Conservation (phyloP, 306 rosid genomes). For the Fragaria ananassa region DNA sequence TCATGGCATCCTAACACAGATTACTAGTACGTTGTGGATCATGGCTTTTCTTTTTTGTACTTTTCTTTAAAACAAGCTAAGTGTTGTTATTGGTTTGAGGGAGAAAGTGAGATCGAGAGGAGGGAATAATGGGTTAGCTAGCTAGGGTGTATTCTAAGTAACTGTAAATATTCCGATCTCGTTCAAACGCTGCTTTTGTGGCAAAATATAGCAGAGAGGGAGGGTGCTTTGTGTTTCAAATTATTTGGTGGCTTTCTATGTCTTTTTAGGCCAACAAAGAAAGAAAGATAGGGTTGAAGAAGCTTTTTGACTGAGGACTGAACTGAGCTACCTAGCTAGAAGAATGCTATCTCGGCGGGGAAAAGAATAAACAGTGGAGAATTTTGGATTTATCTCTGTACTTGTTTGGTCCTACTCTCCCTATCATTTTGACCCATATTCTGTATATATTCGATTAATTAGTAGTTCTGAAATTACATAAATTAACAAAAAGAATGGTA, state of each 20-base stretch:
- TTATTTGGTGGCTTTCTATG: slow-evolving; percentile 72
- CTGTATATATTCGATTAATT: neutral
- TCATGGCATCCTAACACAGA: slow-evolving; percentile 36
- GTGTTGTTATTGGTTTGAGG: slow-evolving; percentile 42
- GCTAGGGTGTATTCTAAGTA: slow-evolving; percentile 49
- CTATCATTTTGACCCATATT: neutral
- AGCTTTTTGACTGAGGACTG: slow-evolving; percentile 79
- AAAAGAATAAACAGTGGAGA: slow-evolving; percentile 36
- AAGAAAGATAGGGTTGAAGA: slow-evolving; percentile 59
- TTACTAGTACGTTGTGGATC: slow-evolving; percentile 12
- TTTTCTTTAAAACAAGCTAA: slow-evolving; percentile 34
- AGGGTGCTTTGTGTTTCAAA: slow-evolving; percentile 69
- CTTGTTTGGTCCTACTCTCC: slow-evolving; percentile 24
- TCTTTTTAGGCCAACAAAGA: slow-evolving; percentile 97
- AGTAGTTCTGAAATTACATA: neutral
- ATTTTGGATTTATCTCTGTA: slow-evolving; percentile 49
- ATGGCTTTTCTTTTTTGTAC: slow-evolving; percentile 33
- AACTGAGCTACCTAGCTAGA: slow-evolving; percentile 13
- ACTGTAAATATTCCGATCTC: slow-evolving; percentile 51
- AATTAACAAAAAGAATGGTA: too few species aligned
- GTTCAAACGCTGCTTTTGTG: slow-evolving; percentile 90
- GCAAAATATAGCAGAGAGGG: slow-evolving; percentile 37
- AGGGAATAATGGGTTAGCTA: slow-evolving; percentile 22
- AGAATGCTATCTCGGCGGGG: slow-evolving; percentile 22
- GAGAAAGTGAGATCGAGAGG: slow-evolving; percentile 15